These are phyloP conservation scores for Podospora fimiseda DNA, from an alignment of 495 filamentous ascomycete species.

Conservation along the genomic window DNA sequence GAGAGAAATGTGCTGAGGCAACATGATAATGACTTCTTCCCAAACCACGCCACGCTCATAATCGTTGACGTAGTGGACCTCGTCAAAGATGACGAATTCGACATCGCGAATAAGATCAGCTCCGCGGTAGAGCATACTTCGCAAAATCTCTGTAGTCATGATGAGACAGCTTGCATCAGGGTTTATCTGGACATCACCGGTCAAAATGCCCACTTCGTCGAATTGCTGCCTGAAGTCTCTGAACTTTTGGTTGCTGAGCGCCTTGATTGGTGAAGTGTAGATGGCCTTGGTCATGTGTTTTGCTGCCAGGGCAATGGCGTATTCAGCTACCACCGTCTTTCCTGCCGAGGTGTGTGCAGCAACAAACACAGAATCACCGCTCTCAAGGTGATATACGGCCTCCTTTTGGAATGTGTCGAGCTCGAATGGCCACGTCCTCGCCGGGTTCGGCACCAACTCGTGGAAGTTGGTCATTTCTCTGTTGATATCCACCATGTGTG, in stretches of 20 bases:
- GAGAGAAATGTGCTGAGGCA: slow-evolving; percentile 90
- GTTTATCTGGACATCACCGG: slow-evolving; percentile 96
- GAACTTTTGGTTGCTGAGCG: slow-evolving; percentile 97
- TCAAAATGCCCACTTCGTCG: slow-evolving; percentile 93
- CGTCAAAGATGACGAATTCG: slow-evolving; percentile 98
- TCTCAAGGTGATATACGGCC: slow-evolving; percentile 93
- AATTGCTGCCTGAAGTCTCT: slow-evolving; percentile 85
- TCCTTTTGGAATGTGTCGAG: slow-evolving; percentile 98
- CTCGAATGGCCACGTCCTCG: slow-evolving; percentile 92
- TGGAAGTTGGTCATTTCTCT: slow-evolving; percentile 83
- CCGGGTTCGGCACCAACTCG: slow-evolving; percentile 94
- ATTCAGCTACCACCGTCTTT: slow-evolving; percentile 97
- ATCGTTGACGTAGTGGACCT: slow-evolving; percentile 98
- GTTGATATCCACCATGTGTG: slow-evolving; percentile 94
- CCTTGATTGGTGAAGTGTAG: slow-evolving; percentile 98
- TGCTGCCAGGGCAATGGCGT: slow-evolving; percentile 89
- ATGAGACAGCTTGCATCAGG: slow-evolving; percentile 97
- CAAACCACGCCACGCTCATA: slow-evolving; percentile 95
- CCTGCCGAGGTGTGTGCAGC: slow-evolving; percentile 98
- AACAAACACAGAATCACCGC: slow-evolving; percentile 95
- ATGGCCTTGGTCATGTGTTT: slow-evolving; percentile 99
- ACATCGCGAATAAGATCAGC: slow-evolving; percentile 96
- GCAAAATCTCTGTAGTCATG: slow-evolving; percentile 97
- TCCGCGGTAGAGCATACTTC: slow-evolving; percentile 96
- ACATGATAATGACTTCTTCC: slow-evolving; percentile 99